These are phyloP conservation scores for Botrytis cinerea DNA, from an alignment of 2,329 filamentous ascomycete genomes.

Conservation along the genomic window DNA sequence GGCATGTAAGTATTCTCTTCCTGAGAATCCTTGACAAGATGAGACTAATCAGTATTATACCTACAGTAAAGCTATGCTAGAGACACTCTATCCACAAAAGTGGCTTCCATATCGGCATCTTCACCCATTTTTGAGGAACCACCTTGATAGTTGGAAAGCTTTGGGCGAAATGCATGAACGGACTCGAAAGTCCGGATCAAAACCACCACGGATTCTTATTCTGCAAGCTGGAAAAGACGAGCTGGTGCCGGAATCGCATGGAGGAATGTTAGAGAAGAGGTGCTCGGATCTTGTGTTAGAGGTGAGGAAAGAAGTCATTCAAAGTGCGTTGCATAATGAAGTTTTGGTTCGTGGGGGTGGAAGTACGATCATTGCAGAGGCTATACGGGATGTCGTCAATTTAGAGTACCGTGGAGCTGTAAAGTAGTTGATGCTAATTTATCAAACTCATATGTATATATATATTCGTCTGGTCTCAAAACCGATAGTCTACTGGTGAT, in stretches of 20 bases:
- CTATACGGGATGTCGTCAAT: conserved; percentile 40
- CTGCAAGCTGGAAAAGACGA: conserved; percentile 61
- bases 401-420: not conserved
- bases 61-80: conserved; percentile 60
- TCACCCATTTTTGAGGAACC: conserved; percentile 70
- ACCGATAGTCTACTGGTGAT: not conserved
- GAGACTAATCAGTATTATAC: not conserved
- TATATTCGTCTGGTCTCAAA: conserved; percentile 4
- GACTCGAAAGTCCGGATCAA: conserved; percentile 34
- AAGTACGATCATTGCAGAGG: conserved; percentile 48
- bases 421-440: not conserved
- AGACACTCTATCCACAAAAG: conserved; percentile 72
- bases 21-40: not conserved
- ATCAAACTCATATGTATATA: not conserved
- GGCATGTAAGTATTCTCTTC: conserved; percentile 49
- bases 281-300: conserved; percentile 52
- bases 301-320: conserved; percentile 49
- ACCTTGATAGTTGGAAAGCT: conserved; percentile 57
- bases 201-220: conserved; percentile 44
- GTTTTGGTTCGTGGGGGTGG: conserved; percentile 52
- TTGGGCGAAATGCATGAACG: conserved; percentile 47
- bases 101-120: conserved; percentile 79
- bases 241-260: conserved; percentile 56
- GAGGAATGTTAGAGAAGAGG: conserved; percentile 48
- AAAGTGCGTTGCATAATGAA: conserved; percentile 58